Conservation (phyloP, 2,329 filamentous ascomycete species). For the Daldinia sp. region DNA sequence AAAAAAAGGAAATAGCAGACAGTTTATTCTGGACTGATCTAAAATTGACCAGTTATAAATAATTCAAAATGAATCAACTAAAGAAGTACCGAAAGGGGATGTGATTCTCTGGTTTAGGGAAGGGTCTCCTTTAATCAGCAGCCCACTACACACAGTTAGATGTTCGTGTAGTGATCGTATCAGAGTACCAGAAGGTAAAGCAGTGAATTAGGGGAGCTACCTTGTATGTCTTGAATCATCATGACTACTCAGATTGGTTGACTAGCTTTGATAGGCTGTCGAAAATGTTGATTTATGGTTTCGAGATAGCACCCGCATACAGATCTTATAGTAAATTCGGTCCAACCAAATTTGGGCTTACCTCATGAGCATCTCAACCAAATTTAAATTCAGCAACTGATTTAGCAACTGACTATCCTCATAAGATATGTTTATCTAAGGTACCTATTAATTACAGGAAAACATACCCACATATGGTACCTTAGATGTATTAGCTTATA, state of each 20-base stretch:
- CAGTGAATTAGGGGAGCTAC: background rate
- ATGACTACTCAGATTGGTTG: background rate
- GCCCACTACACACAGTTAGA: background rate
- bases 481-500: background rate
- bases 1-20: background rate
- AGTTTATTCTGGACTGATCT: background rate
- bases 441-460: background rate
- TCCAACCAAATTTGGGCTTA: background rate
- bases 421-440: background rate
- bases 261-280: background rate
- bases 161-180: background rate
- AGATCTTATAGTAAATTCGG: background rate
- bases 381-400: background rate
- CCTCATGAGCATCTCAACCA: background rate
- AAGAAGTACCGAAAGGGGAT: background rate
- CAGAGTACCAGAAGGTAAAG: background rate
- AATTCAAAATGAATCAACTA: background rate
- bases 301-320: background rate
- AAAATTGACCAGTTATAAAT: background rate
- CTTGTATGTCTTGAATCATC: background rate
- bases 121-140: background rate
- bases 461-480: background rate
- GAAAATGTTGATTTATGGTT: background rate
- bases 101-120: background rate
- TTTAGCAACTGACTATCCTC: background rate